These are phyloP conservation scores for Zygoascus tannicola DNA, from an alignment of 805 yeast species.

Conservation along the genomic window DNA sequence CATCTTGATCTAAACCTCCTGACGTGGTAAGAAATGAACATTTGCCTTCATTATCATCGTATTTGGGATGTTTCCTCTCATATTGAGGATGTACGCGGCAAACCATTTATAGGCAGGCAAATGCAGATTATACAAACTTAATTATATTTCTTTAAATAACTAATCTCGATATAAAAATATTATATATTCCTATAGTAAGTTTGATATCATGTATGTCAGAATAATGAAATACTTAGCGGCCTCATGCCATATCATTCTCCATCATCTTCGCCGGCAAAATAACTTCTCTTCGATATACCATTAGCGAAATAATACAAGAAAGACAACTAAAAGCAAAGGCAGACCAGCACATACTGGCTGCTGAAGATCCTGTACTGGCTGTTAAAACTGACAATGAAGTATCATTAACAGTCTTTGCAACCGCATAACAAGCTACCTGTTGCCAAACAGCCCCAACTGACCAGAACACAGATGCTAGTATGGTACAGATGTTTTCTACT, in stretches of 20 bases:
- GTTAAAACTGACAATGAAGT: conserved; percentile 13
- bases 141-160: not conserved
- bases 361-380: conserved; percentile 13
- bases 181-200: too few relatives aligned
- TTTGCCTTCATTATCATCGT: too few relatives aligned
- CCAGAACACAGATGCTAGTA: conserved; percentile 14
- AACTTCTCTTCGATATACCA: conserved; percentile 1
- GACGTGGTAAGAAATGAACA: not conserved
- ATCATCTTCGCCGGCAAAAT: not conserved
- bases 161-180: not conserved
- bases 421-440: conserved; percentile 16
- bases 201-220: too few relatives aligned
- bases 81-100: too few relatives aligned
- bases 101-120: too few relatives aligned
- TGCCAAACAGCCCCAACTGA: conserved; percentile 19
- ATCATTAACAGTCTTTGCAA: conserved; percentile 9
- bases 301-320: not conserved
- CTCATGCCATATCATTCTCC: not conserved
- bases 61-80: too few relatives aligned
- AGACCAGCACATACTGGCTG: conserved; percentile 19
- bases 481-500: conserved; percentile 1
- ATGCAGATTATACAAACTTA: too few relatives aligned
- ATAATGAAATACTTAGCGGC: too few relatives aligned
- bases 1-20: conserved; percentile 10
- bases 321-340: conserved; percentile 15